phyloP scores from a whole-genome alignment of 257 asterid species.

The Cruciata laevipes region DNA sequence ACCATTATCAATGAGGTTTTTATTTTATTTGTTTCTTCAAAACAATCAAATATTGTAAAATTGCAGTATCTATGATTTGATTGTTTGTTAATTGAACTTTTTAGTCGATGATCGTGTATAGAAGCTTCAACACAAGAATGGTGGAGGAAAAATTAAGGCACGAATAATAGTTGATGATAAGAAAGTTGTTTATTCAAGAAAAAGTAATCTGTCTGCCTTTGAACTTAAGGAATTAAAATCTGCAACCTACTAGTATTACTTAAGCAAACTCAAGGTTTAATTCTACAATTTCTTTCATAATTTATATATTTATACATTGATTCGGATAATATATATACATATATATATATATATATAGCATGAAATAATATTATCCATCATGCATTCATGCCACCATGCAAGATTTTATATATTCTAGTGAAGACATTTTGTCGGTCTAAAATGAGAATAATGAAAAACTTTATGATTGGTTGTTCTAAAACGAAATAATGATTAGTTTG shows the following conservation, averaged over 20 bases:
- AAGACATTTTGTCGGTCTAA: not conserved
- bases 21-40: no score
- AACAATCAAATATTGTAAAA: no score
- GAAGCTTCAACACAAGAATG: not conserved
- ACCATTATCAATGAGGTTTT: no score
- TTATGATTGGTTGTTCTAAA: not conserved
- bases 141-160: not conserved
- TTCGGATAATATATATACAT: no score
- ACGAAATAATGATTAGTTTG: conserved; percentile 11
- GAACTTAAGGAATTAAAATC: conserved; percentile 12
- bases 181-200: not conserved
- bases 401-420: not conserved
- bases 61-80: not conserved
- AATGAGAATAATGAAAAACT: not conserved
- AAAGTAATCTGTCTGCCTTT: conserved; percentile 14
- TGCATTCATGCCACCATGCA: not conserved
- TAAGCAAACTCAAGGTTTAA: conserved; percentile 14
- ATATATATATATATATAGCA: no score
- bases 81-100: not conserved
- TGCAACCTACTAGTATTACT: conserved; percentile 11
- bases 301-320: not conserved
- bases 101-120: no score
- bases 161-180: not conserved
- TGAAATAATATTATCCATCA: not conserved
- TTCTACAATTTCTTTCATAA: not conserved